phyloP scores from a whole-genome alignment of 148 eudicot genomes.

The Bassia scoparia region DNA sequence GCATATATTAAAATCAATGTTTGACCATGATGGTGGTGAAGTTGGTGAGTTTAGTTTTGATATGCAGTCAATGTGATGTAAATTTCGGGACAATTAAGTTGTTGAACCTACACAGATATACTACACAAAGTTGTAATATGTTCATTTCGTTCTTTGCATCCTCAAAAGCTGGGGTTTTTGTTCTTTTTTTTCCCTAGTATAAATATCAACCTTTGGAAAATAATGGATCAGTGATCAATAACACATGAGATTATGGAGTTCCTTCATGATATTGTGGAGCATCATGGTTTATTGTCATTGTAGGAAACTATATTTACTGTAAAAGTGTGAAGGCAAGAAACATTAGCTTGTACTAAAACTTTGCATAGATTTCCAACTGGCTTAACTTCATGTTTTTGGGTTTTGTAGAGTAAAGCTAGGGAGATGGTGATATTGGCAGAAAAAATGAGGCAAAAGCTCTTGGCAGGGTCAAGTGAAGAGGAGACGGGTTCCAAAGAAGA shows the following conservation, averaged over 20 bases:
- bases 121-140: too few species aligned
- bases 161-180: background rate
- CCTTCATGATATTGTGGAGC: background rate
- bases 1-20: too few species aligned
- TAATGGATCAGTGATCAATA: background rate
- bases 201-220: background rate
- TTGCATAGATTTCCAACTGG: background rate
- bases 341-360: too few species aligned
- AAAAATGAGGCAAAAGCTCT: constrained; percentile 89
- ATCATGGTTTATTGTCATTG: background rate
- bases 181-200: too few species aligned
- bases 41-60: too few species aligned
- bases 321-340: too few species aligned
- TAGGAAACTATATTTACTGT: too few species aligned
- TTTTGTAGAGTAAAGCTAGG: constrained; percentile 79
- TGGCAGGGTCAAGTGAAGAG: constrained; percentile 71
- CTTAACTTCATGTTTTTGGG: background rate
- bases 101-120: too few species aligned
- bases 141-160: background rate
- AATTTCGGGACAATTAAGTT: too few species aligned
- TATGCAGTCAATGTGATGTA: too few species aligned
- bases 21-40: too few species aligned
- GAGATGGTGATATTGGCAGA: constrained; percentile 99
- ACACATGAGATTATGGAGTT: background rate
- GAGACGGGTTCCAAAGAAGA: constrained; percentile 93